phyloP scores from a whole-genome alignment of 2,329 filamentous ascomycete genomes.

The Ilyonectria robusta region DNA sequence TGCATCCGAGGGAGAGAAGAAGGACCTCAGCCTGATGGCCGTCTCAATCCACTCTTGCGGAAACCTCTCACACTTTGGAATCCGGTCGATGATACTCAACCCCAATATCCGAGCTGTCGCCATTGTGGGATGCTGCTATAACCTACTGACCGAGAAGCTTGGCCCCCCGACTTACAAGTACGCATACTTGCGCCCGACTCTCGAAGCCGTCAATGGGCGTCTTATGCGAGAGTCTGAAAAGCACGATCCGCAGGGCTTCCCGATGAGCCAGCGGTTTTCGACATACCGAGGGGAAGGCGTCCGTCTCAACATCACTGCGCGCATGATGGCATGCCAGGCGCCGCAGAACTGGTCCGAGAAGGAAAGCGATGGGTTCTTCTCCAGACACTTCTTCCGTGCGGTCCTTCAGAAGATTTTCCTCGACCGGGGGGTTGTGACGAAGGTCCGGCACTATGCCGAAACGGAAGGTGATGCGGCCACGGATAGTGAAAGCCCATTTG shows the following conservation, averaged over 20 bases:
- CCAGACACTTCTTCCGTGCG: conserved; percentile 91
- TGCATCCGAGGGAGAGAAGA: conserved; percentile 39
- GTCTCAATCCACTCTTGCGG: conserved; percentile 98
- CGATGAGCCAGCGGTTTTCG: conserved; percentile 83
- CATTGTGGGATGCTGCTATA: conserved; percentile 98
- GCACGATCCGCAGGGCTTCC: conserved; percentile 93
- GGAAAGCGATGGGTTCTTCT: conserved; percentile 92
- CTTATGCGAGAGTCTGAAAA: conserved; percentile 77
- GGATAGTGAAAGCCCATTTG: conserved; percentile 59
- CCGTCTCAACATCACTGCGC: conserved; percentile 92
- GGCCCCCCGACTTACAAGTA: conserved; percentile 90
- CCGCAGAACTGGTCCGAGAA: conserved; percentile 89
- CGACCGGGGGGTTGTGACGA: conserved; percentile 82
- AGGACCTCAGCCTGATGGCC: conserved; percentile 77
- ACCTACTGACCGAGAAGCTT: conserved; percentile 91
- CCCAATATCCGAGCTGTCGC: conserved; percentile 89
- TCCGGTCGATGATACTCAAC: conserved; percentile 88
- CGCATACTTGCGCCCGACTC: conserved; percentile 78
- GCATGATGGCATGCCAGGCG: conserved; percentile 98
- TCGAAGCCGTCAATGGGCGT: conserved; percentile 78
- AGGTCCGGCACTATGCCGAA: conserved; percentile 62
- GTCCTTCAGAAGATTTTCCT: conserved; percentile 93
- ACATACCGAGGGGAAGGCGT: conserved; percentile 75
- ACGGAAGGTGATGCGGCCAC: conserved; percentile 28
- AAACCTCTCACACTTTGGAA: conserved; percentile 95